Percentiles rank a stretch among this genome's conserved stretches.
phyloP scores from a whole-genome alignment of 345 rosid species.

The Brassica rapa region DNA sequence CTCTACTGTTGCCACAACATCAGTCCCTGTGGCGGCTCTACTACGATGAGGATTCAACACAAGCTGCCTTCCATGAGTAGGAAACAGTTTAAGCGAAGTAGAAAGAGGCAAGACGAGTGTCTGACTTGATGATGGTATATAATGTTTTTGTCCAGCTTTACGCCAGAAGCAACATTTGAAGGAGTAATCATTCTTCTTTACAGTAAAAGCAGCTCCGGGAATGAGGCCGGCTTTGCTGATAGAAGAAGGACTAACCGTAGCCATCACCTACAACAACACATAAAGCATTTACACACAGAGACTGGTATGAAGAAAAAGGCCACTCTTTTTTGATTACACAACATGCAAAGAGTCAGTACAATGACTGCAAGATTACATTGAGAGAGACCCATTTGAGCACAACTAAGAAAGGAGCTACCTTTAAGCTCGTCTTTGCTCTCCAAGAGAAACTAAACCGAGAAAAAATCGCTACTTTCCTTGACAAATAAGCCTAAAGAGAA shows the following conservation, averaged over 20 bases:
- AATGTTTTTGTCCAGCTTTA: constrained; percentile 43
- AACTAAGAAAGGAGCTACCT: constrained; percentile 32
- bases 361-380: not conserved
- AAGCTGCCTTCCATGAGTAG: constrained; percentile 44
- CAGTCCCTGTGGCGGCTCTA: constrained; percentile 71
- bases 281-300: not conserved
- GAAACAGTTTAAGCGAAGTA: constrained; percentile 54
- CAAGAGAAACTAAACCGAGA: constrained; percentile 3
- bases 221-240: constrained; percentile 56
- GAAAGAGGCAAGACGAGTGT: constrained; percentile 50
- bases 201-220: constrained; percentile 53
- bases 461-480: not conserved
- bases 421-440: constrained; percentile 18
- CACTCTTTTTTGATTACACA: not conserved
- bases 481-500: not conserved
- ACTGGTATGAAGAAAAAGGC: not conserved
- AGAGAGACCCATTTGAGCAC: constrained; percentile 10
- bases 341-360: not conserved
- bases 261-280: constrained; percentile 48
- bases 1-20: constrained; percentile 62
- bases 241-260: constrained; percentile 59
- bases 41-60: constrained; percentile 44
- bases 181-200: constrained; percentile 45
- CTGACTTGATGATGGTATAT: too few relatives aligned
- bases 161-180: constrained; percentile 53